Conservation (phyloP, 2,329 filamentous ascomycete genomes). For the Domatiomyces globalis region DNA sequence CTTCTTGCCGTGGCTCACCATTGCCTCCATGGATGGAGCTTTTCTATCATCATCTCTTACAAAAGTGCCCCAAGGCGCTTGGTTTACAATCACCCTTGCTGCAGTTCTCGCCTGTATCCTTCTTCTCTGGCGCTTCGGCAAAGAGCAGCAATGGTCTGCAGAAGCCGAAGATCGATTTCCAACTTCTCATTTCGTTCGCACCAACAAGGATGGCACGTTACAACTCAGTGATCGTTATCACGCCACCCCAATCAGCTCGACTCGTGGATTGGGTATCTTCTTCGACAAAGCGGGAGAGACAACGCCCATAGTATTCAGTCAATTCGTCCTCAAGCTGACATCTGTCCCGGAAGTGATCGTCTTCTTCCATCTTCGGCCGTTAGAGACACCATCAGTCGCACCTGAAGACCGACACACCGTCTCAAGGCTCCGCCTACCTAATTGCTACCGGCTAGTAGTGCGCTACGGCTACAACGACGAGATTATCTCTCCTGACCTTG, state of each 20-base stretch:
- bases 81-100: conserved; percentile 59
- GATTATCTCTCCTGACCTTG: conserved; percentile 52
- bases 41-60: conserved; percentile 56
- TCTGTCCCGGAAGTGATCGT: conserved; percentile 54
- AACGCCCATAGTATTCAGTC: conserved; percentile 53
- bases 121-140: conserved; percentile 64
- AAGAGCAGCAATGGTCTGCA: conserved; percentile 61
- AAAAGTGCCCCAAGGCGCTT: conserved; percentile 63
- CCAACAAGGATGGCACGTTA: conserved; percentile 12
- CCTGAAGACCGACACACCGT: conserved; percentile 38
- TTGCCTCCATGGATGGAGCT: conserved; percentile 53
- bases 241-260: conserved; percentile 29
- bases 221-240: conserved; percentile 30
- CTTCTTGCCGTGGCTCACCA: conserved; percentile 45
- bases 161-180: conserved; percentile 49
- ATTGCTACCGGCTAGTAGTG: conserved; percentile 54
- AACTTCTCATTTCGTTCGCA: conserved; percentile 25
- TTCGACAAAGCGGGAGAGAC: conserved; percentile 60
- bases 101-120: conserved; percentile 50
- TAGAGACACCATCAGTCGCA: conserved; percentile 44
- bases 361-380: conserved; percentile 58
- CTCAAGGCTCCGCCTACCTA: conserved; percentile 34
- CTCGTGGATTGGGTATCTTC: conserved; percentile 54
- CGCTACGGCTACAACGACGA: conserved; percentile 62
- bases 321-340: conserved; percentile 59